Evolutionary conservation across 2,329 filamentous ascomycete species (phyloP), one percentile per base, ranked within the genome.

Genomic region (Botrytis deweyae): DNA sequence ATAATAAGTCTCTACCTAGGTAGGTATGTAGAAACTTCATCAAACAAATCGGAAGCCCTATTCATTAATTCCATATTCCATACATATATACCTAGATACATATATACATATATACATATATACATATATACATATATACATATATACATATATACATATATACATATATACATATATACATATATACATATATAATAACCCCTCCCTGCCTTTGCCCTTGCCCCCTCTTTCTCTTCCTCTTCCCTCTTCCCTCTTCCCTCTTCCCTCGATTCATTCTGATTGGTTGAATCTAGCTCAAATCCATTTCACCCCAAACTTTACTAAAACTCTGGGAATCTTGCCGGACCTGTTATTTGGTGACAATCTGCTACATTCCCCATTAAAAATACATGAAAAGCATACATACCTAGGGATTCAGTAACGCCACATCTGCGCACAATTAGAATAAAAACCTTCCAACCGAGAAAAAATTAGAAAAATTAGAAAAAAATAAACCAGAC

Each of bases 351-450:
- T 1, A 36, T 33, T 33, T 33, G 58, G 58, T 16, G 12, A 16
- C 8, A 66, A 33, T 29, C 14, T 22, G 42, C 4, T 12, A 55
- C 33, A 29, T 55, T 22, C 65, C 25, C 65, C 33, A 18, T 58
- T 29, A 29, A 58, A 58, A 29, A 58, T 58, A 55, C 46, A 40
- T 12, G 25, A 49, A 49, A 25, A 49, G 8, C 25, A 49, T 49
- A 46, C 7, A 46, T 46, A 22, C 44, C 44, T 22, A 46, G 44
- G 20, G 4, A 29, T 40, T 40, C 40, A 40, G 25, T 4, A 40
- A 29, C 65, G 44, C 64, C 64, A 52, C 44, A 36, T 52, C 44
- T 38, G 16, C 64, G 64, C 64, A 67, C 64, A 67, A 52, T 67
- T 38, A 6, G 20, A 49, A 52, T 1, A 14, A 46, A 65, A 36